These are phyloP conservation scores for Pachyrhizus erosus DNA, from an alignment of 306 rosid genomes.

Conservation along the genomic window DNA sequence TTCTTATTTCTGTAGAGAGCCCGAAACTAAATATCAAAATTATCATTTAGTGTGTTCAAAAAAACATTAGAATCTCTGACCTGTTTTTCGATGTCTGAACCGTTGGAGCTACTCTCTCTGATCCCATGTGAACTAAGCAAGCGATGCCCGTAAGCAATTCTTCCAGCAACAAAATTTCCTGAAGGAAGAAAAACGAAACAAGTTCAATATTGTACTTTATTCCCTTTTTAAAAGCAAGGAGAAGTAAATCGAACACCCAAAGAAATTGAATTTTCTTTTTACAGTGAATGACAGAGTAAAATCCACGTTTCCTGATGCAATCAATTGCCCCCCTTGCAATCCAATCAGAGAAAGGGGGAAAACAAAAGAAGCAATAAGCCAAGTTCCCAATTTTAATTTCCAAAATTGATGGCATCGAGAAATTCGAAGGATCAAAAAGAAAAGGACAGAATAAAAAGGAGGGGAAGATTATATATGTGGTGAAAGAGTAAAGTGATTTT, in stretches of 20 bases:
- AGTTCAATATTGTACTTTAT: slow-evolving; percentile 8
- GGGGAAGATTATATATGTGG: not conserved
- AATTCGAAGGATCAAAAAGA: slow-evolving; percentile 30
- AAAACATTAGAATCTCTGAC: slow-evolving; percentile 46
- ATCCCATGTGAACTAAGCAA: slow-evolving; percentile 57
- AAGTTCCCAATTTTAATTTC: not conserved
- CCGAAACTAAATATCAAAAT: not conserved
- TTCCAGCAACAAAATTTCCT: slow-evolving; percentile 41
- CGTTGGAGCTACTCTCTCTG: slow-evolving; percentile 57
- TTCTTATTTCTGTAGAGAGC: too few species aligned
- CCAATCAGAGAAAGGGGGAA: not conserved
- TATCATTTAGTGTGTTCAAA: not conserved
- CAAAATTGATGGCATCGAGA: not conserved
- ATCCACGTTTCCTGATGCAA: slow-evolving; percentile 21
- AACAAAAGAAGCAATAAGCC: not conserved
- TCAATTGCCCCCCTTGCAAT: not conserved
- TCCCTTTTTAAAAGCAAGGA: not conserved
- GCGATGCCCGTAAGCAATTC: not conserved
- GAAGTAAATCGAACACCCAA: not conserved
- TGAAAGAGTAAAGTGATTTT: not conserved
- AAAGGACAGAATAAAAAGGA: not conserved
- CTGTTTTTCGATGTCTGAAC: slow-evolving; percentile 48
- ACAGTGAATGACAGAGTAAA: slow-evolving; percentile 2
- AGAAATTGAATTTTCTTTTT: not conserved
- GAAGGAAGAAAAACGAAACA: slow-evolving; percentile 19